These are phyloP conservation scores for Lathyrus tuberosus DNA, from an alignment of 306 rosid species.

Conservation along the genomic window DNA sequence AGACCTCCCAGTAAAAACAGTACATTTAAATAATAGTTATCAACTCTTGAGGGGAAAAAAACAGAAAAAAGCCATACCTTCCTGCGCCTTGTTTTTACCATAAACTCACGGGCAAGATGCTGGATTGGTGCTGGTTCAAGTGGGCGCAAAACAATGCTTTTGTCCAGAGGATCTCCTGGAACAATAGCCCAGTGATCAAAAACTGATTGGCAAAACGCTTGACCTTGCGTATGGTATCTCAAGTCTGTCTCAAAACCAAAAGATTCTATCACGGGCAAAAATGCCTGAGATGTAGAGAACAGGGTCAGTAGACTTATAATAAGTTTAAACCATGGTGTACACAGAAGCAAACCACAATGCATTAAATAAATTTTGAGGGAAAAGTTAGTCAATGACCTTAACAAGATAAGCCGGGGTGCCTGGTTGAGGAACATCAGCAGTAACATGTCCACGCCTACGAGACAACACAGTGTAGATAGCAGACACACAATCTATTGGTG, in stretches of 20 bases:
- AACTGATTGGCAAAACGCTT: slow-evolving; percentile 83
- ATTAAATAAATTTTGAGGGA: neutral
- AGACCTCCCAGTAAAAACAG: neutral
- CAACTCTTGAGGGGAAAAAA: slow-evolving; percentile 24
- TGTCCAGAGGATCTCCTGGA: slow-evolving; percentile 98
- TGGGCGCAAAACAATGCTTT: slow-evolving; percentile 91
- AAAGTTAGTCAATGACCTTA: slow-evolving; percentile 63
- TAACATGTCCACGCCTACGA: slow-evolving; percentile 98
- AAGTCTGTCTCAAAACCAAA: slow-evolving; percentile 97
- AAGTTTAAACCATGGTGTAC: neutral
- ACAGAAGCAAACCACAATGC: slow-evolving; percentile 7
- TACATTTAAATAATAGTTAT: neutral
- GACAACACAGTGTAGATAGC: slow-evolving; percentile 98
- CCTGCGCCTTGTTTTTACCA: slow-evolving; percentile 98
- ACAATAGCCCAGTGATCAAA: slow-evolving; percentile 99
- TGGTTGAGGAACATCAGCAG: slow-evolving; percentile 99
- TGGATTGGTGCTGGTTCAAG: slow-evolving; percentile 98
- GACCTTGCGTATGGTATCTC: slow-evolving; percentile 98
- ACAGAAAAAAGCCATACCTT: slow-evolving; percentile 58
- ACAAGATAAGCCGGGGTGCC: slow-evolving; percentile 95
- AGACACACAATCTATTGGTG: slow-evolving; percentile 95
- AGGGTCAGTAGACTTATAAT: slow-evolving; percentile 21
- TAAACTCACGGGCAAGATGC: slow-evolving; percentile 98
- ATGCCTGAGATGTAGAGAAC: slow-evolving; percentile 67
- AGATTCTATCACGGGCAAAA: slow-evolving; percentile 93